A percentile compares a stretch with the other conserved stretches of the same genome.
Evolutionary conservation across 2,329 filamentous ascomycete species (phyloP).

Genomic region (Colletotrichum noveboracense): DNA sequence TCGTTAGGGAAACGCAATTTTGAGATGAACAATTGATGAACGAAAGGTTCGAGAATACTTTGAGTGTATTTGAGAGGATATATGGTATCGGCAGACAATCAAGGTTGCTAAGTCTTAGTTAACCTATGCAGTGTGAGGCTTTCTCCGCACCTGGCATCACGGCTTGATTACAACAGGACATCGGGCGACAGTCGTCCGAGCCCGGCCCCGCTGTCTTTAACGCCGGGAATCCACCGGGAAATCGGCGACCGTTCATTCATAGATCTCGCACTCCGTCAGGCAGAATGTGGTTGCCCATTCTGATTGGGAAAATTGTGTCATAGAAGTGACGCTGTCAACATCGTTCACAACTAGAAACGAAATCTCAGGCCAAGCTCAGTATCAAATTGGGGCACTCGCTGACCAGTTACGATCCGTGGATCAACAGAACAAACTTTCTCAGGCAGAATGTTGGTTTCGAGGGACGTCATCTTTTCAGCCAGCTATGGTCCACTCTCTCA

Average conservation of each 20-base stretch:
- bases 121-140: neutral
- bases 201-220: neutral
- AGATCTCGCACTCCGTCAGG: neutral
- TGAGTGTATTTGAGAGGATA: neutral
- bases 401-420: neutral
- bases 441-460: neutral
- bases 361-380: neutral
- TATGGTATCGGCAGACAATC: neutral
- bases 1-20: neutral
- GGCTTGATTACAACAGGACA: neutral
- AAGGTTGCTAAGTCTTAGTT: neutral
- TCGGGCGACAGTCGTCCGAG: neutral
- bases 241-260: neutral
- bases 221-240: slow-evolving; percentile 22
- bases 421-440: neutral
- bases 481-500: neutral
- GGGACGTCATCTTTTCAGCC: neutral
- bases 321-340: neutral
- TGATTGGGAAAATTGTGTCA: neutral
- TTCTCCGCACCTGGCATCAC: neutral
- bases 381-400: neutral
- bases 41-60: neutral
- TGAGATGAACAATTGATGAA: neutral
- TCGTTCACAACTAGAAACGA: neutral
- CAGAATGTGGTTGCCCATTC: neutral